Base-by-base conservation (phyloP, 768 basidiomycete genomes). In the Serendipita sp. region DNA sequence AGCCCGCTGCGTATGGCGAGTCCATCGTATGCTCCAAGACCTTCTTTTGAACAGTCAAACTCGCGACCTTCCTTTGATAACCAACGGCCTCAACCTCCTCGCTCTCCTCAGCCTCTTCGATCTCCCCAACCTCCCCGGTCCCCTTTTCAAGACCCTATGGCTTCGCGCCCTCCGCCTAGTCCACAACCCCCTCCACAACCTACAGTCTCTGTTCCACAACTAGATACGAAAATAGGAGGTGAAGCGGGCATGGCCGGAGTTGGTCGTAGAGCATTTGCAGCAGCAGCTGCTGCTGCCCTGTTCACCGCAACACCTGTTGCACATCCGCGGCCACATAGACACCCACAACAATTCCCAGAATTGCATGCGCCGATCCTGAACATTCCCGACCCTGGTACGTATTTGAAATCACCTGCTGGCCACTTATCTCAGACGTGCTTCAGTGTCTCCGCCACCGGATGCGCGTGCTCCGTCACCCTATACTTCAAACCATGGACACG, bases 211-310 rank as follows among this genome's bases (percentile, higher is more conserved):
- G 56, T 38, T 32, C 56, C 56, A 5, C 30, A 23, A 28, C 67
- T 68, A n/a, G 67, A 69, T 47, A 70, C 69, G 5, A 52, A 63
- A 45, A 64, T 63, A 44, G 73, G 72, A 2, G 75, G 73, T 2
- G 70, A 70, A 46, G 73, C 74, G 2, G 75, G 75, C 2, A 76
- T 75, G 74, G 76, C 76, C 13, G 76, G 76, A 28, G 76, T 76
- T 8, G 76, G 76, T 1, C 56, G 76, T 54, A 68, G 76, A 65
- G 75, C 73, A 11, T 76, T 76, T 60, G 73, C 72, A 13, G 71
- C 74, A 23, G 74, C 72, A 8, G 72, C 73, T 30, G 73, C 69
- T 30, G 69, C 68, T 15, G 67, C 68, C 1, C 13, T 68, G 46
- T 60, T 68, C 48, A 23, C 23, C 23, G 41, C 41, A 13, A 41